phyloP scores from a whole-genome alignment of 2,329 filamentous ascomycete species.

The Bipolaris zeicola region DNA sequence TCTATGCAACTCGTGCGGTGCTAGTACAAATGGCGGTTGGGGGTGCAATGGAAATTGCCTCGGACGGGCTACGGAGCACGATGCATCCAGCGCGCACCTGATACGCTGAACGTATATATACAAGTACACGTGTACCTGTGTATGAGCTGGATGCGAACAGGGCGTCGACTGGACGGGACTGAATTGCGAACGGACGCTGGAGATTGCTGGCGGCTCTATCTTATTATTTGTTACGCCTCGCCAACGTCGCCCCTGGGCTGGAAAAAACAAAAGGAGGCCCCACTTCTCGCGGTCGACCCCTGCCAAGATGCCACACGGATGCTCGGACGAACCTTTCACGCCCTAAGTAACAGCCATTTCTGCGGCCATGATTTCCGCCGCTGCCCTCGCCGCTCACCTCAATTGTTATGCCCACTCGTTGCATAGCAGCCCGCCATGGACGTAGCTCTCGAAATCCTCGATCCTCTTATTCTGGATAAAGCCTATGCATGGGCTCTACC shows the following conservation, averaged over 20 bases:
- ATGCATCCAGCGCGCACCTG: neutral
- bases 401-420: constrained; percentile 7
- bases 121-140: too few species aligned
- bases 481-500: constrained; percentile 14
- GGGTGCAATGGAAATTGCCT: neutral
- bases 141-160: neutral
- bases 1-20: neutral
- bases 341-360: constrained; percentile 5
- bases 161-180: too few species aligned
- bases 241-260: neutral
- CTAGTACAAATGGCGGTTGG: neutral
- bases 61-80: neutral
- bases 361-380: constrained; percentile 6
- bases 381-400: constrained; percentile 6
- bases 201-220: neutral
- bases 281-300: constrained; percentile 8
- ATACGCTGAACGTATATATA: too few species aligned
- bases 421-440: constrained; percentile 12
- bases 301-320: constrained; percentile 13
- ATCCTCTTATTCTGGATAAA: constrained; percentile 14
- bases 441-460: constrained; percentile 12
- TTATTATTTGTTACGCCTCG: neutral
- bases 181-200: neutral
- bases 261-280: neutral
- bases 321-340: constrained; percentile 1